These are phyloP conservation scores for Boletus semigastroideus DNA, from an alignment of 1,284 basidiomycete species.

Conservation along the genomic window DNA sequence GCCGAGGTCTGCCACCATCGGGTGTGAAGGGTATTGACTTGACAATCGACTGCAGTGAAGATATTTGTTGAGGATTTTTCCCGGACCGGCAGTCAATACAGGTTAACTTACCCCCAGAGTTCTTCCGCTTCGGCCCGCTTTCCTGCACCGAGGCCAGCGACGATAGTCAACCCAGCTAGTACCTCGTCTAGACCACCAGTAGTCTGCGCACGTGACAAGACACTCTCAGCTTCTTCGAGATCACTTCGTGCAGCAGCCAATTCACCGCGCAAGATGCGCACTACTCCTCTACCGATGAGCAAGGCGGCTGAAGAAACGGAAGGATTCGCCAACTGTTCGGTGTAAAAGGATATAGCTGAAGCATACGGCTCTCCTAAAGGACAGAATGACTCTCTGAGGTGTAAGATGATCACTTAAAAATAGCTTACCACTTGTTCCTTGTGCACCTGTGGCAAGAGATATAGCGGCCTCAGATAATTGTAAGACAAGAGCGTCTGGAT, in stretches of 20 bases:
- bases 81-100: background rate
- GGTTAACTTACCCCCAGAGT: constrained; percentile 56
- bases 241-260: constrained; percentile 83
- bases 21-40: constrained; percentile 62
- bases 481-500: constrained; percentile 86
- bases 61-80: background rate
- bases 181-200: constrained; percentile 49
- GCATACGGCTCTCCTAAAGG: constrained; percentile 48
- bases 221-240: constrained; percentile 71
- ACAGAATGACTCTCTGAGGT: background rate
- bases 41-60: constrained; percentile 52
- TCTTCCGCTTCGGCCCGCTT: constrained; percentile 64
- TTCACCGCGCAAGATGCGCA: constrained; percentile 80
- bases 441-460: constrained; percentile 76
- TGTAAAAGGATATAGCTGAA: constrained; percentile 82
- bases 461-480: constrained; percentile 90
- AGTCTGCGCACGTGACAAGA: constrained; percentile 28
- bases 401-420: background rate
- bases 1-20: constrained; percentile 61
- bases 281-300: constrained; percentile 81
- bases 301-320: constrained; percentile 74
- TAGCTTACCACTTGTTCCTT: constrained; percentile 40
- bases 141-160: constrained; percentile 56
- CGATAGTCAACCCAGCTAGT: constrained; percentile 68
- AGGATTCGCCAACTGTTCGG: constrained; percentile 88